Conservation (phyloP, 768 basidiomycete genomes). For the Trametes punicea region DNA sequence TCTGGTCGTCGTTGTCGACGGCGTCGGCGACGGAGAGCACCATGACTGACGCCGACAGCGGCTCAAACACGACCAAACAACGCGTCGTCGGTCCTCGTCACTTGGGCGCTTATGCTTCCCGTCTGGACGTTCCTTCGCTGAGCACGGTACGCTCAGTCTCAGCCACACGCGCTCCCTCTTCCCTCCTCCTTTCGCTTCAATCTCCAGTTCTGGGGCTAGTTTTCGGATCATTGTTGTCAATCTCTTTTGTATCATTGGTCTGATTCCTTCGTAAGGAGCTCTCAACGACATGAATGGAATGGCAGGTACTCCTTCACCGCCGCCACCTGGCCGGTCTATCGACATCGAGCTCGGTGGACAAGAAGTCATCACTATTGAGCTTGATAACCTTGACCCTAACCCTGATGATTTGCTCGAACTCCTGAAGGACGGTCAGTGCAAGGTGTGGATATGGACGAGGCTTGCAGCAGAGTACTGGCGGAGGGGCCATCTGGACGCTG, state of each 20-base stretch:
- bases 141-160: background rate
- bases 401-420: slow-evolving; percentile 74
- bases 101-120: background rate
- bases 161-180: background rate
- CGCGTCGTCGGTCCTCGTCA: slow-evolving; percentile 9
- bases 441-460: slow-evolving; percentile 73
- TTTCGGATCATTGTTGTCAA: background rate
- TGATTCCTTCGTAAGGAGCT: background rate
- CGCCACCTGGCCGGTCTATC: slow-evolving; percentile 26
- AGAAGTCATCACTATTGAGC: slow-evolving; percentile 87
- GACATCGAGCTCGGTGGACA: slow-evolving; percentile 74
- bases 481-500: slow-evolving; percentile 67
- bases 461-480: slow-evolving; percentile 89
- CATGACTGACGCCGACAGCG: slow-evolving; percentile 16
- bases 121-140: background rate
- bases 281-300: slow-evolving; percentile 12
- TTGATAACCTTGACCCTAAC: slow-evolving; percentile 79
- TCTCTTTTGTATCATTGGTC: background rate
- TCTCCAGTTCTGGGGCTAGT: background rate
- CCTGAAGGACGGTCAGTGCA: slow-evolving; percentile 68
- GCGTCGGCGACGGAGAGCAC: slow-evolving; percentile 14
- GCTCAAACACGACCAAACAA: slow-evolving; percentile 17
- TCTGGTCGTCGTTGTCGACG: slow-evolving; percentile 19
- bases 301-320: slow-evolving; percentile 7
- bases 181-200: background rate